phyloP scores from a whole-genome alignment of 805 yeast species.

The Brettanomyces naardenensis region DNA sequence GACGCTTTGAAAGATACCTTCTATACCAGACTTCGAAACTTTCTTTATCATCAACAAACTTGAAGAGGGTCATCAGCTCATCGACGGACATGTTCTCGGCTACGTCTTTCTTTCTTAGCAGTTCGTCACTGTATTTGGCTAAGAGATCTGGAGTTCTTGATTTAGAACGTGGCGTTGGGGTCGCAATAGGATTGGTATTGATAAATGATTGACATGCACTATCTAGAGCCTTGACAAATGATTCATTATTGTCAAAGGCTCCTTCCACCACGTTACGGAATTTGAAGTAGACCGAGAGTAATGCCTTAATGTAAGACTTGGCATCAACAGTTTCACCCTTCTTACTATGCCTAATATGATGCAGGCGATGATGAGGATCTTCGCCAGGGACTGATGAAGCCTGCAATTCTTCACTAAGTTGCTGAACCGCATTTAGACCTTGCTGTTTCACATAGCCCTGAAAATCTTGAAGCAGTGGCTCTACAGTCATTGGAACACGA shows the following conservation, averaged over 20 bases:
- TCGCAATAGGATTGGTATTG: slow-evolving; percentile 75
- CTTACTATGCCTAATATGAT: not conserved
- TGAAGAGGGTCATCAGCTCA: slow-evolving; percentile 80
- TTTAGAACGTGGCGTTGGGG: slow-evolving; percentile 45
- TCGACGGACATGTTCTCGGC: slow-evolving; percentile 70
- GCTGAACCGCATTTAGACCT: slow-evolving; percentile 55
- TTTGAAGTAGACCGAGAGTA: slow-evolving; percentile 61
- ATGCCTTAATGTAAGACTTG: slow-evolving; percentile 67
- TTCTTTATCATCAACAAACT: slow-evolving; percentile 87
- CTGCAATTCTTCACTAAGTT: slow-evolving; percentile 31
- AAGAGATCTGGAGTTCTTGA: slow-evolving; percentile 90
- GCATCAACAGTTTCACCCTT: slow-evolving; percentile 44
- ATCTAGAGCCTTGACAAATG: slow-evolving; percentile 82
- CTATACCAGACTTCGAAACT: slow-evolving; percentile 91
- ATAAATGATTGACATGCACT: slow-evolving; percentile 81
- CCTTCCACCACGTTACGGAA: slow-evolving; percentile 55
- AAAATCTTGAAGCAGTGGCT: slow-evolving; percentile 66
- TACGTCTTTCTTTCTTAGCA: slow-evolving; percentile 70
- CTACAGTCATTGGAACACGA: slow-evolving; percentile 73
- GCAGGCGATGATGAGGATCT: not conserved
- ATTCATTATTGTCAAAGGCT: slow-evolving; percentile 67
- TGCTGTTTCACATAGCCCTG: slow-evolving; percentile 63
- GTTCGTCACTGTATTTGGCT: slow-evolving; percentile 81
- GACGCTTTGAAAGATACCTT: slow-evolving; percentile 78
- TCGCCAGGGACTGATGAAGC: slow-evolving; percentile 8